These are phyloP conservation scores for Trichoderma simmonsii DNA, from an alignment of 2,329 filamentous ascomycete species.

Conservation along the genomic window DNA sequence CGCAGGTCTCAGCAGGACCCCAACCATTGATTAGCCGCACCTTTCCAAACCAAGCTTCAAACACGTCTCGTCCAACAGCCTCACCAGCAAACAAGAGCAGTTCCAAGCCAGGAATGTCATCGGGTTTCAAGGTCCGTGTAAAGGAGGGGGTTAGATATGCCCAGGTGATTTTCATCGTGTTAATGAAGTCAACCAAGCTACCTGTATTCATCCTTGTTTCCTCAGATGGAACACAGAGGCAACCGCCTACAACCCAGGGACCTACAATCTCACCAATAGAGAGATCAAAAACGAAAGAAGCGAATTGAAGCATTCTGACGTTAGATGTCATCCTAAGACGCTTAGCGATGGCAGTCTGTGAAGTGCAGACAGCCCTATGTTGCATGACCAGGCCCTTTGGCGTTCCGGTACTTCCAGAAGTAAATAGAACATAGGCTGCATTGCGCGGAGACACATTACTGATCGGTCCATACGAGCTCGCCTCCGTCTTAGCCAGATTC, in stretches of 20 bases:
- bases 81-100: slow-evolving; percentile 22
- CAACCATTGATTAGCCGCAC: slow-evolving; percentile 22
- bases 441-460: slow-evolving; percentile 14
- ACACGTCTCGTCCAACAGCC: slow-evolving; percentile 13
- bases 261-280: slow-evolving; percentile 20
- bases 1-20: slow-evolving; percentile 22
- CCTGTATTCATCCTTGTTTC: slow-evolving; percentile 9
- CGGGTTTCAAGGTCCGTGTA: slow-evolving; percentile 17
- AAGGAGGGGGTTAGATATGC: slow-evolving; percentile 21
- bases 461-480: not conserved
- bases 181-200: slow-evolving; percentile 17
- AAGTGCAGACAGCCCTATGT: slow-evolving; percentile 18
- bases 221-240: slow-evolving; percentile 22
- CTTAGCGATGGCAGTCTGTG: slow-evolving; percentile 7
- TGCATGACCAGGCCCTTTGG: slow-evolving; percentile 23
- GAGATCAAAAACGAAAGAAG: slow-evolving; percentile 23
- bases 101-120: slow-evolving; percentile 16
- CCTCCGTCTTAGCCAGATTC: not conserved
- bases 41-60: slow-evolving; percentile 21
- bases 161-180: slow-evolving; percentile 4
- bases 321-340: slow-evolving; percentile 4
- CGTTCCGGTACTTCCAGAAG: slow-evolving; percentile 21
- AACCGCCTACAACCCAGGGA: slow-evolving; percentile 19
- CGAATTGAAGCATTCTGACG: slow-evolving; percentile 22
- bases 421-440: slow-evolving; percentile 21